Base-by-base conservation (phyloP, 1,284 basidiomycete species). In the Trametes versicolor region DNA sequence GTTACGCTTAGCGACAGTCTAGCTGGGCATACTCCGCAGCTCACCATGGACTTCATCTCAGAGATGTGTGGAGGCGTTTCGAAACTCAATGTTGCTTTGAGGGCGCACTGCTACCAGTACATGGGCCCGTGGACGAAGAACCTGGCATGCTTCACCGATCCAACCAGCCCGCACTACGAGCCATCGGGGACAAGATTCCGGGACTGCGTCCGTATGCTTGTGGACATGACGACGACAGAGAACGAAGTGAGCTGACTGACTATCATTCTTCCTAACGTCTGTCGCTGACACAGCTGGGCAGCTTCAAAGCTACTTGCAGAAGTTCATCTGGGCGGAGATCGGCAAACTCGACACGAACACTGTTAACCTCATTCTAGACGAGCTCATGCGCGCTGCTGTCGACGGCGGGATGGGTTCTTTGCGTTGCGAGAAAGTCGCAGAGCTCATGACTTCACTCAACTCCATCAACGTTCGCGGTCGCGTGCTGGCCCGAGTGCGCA, bases 41-140 rank as follows among this genome's bases (percentile, higher is more conserved):
- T 96, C 50, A 96, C 95, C 0, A 81, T 97, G 23, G 94, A 96
- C 76, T 94, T 97, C 78, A 82, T 97, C 61, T 87, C 89, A 23
- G 95, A 96, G 78, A 92, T 96, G 55, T 87, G 87, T 32, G 82
- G 86, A 4, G 83, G 86, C 29, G 85, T 93, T 76, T 84, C 87
- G 62, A 87, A 87, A 74, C 72, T 78, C 4, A 76, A 81, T 7
- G 76, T 76, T 2, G 66, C 85, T 1, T 88, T 89, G 62, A 87
- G 90, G 60, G 86, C 93, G 32, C 86, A 85, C 59, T 94, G 90
- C 71, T 76, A 96, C 21, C 87, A 91, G 65, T 96, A 95, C 73
- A 84, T 96, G 80, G 86, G 85, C 50, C 94, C 95, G 2, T 97
- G 95, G 95, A 84, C 97, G 52, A 88, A 85, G 75, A 96, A 96